Evolutionary conservation across 352 stramenopile species (phyloP).

Genomic region (Phytophthora citricola): DNA sequence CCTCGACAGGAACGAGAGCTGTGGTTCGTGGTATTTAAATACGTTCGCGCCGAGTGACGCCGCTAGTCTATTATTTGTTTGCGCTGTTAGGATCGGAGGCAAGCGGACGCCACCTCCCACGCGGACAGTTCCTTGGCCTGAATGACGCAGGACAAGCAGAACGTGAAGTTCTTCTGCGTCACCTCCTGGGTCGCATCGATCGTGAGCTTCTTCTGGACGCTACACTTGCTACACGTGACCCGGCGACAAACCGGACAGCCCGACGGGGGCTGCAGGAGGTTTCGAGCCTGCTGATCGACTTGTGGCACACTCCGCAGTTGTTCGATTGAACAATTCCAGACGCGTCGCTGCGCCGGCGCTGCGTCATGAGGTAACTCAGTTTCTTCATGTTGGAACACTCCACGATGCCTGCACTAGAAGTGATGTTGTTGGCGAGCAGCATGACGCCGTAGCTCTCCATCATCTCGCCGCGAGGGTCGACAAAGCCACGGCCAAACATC

Average conservation of each 20-base stretch:
- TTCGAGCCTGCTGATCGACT: conserved; percentile 34
- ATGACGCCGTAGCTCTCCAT: conserved; percentile 44
- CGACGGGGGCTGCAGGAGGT: conserved; percentile 26
- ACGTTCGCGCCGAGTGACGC: not conserved
- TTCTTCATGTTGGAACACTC: conserved; percentile 71
- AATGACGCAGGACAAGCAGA: conserved; percentile 63
- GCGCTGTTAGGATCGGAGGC: conserved; percentile 17
- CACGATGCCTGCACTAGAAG: conserved; percentile 32
- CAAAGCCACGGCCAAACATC: conserved; percentile 61
- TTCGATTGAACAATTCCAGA: conserved; percentile 15
- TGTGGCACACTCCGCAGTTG: conserved; percentile 41
- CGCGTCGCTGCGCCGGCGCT: conserved; percentile 25
- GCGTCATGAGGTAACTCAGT: conserved; percentile 59
- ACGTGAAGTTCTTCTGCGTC: conserved; percentile 61
- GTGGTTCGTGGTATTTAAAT: conserved; percentile 1
- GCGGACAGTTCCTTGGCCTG: conserved; percentile 49
- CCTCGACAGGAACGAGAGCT: not conserved
- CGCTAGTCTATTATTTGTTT: conserved; percentile 15
- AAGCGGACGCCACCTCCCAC: conserved; percentile 51
- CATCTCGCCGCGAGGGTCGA: conserved; percentile 49
- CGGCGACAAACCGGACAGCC: conserved; percentile 44
- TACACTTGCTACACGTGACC: conserved; percentile 54
- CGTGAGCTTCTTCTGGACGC: conserved; percentile 55
- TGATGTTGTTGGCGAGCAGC: conserved; percentile 46
- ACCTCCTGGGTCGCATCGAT: conserved; percentile 41